Conservation (phyloP, 345 rosid genomes). For the Sonneratia caseolaris region DNA sequence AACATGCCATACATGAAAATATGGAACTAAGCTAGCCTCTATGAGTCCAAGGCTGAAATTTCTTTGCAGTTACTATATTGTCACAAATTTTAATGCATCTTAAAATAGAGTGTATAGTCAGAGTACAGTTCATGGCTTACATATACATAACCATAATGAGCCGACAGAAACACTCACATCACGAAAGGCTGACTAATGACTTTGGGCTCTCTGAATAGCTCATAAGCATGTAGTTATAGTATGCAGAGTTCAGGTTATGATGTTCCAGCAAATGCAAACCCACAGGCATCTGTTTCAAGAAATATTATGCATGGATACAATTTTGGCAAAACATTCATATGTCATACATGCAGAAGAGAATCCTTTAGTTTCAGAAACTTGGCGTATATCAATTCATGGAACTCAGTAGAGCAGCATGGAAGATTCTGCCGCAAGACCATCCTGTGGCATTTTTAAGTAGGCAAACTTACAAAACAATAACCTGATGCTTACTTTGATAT, state of each 20-base stretch:
- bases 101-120: too few relatives aligned
- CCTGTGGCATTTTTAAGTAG: too few relatives aligned
- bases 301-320: background rate
- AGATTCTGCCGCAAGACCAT: background rate
- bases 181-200: too few relatives aligned
- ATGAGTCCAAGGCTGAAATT: background rate
- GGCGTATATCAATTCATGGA: background rate
- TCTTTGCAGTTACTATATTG: too few relatives aligned
- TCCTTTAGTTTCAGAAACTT: background rate
- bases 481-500: constrained; percentile 56
- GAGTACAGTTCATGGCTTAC: too few relatives aligned
- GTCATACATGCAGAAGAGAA: background rate
- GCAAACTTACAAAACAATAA: too few relatives aligned
- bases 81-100: too few relatives aligned
- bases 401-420: background rate
- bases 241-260: too few relatives aligned
- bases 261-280: background rate
- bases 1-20: background rate
- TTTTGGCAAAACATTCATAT: background rate
- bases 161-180: too few relatives aligned
- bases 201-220: too few relatives aligned
- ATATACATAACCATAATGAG: too few relatives aligned
- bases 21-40: background rate
- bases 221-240: too few relatives aligned
- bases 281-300: background rate